A percentile compares a stretch with the other conserved stretches of the same genome.
Conservation (phyloP, 2,329 filamentous ascomycete genomes). For the Magnaporthales sp. region DNA sequence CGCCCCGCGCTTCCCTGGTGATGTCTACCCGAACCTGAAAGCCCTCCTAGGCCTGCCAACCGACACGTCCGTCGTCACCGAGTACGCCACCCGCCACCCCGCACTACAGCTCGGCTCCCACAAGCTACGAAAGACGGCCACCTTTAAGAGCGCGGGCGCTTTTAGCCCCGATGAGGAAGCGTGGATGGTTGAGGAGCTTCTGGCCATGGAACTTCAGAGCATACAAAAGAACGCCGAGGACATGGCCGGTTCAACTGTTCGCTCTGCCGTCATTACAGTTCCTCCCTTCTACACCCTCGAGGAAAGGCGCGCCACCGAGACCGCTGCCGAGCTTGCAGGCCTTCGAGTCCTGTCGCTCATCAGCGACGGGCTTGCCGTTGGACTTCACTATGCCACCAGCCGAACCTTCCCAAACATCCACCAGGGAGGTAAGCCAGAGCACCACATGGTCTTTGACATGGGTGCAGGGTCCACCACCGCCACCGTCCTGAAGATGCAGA, state of each 20-base stretch:
- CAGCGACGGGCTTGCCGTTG: conserved; percentile 85
- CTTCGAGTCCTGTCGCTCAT: conserved; percentile 78
- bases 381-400: conserved; percentile 88
- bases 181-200: conserved; percentile 80
- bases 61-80: conserved; percentile 50
- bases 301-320: conserved; percentile 77
- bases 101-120: conserved; percentile 60
- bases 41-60: conserved; percentile 69
- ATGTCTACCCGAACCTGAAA: conserved; percentile 94
- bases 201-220: conserved; percentile 94
- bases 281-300: conserved; percentile 85
- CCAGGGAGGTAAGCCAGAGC: conserved; percentile 77
- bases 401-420: conserved; percentile 80
- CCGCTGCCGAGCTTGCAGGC: conserved; percentile 81
- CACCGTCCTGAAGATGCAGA: conserved; percentile 83
- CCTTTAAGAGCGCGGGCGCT: conserved; percentile 67
- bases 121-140: conserved; percentile 56
- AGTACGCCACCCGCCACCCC: conserved; percentile 71
- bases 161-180: conserved; percentile 53
- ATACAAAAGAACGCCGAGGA: conserved; percentile 81
- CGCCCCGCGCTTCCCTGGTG: conserved; percentile 77
- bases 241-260: conserved; percentile 66
- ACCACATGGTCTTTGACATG: conserved; percentile 96
- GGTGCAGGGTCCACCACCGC: conserved; percentile 91
- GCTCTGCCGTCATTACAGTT: conserved; percentile 80